phyloP scores from a whole-genome alignment of 805 yeast genomes.

The Candida pseudofarinosa region DNA sequence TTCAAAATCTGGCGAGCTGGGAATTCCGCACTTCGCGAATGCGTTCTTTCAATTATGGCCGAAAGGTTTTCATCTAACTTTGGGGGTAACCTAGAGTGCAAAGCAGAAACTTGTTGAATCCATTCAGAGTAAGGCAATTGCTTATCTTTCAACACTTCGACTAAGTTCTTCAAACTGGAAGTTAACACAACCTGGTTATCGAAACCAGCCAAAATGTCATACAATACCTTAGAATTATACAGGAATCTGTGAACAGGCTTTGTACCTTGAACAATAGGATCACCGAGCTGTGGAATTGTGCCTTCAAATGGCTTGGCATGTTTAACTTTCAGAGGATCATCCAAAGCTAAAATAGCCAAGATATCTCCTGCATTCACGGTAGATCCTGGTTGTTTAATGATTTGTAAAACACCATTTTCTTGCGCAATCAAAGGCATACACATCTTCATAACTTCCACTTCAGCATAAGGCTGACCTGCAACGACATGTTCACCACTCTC shows the following conservation, averaged over 20 bases:
- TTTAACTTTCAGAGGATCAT: slow-evolving; percentile 95
- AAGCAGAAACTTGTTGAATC: slow-evolving; percentile 78
- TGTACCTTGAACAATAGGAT: slow-evolving; percentile 77
- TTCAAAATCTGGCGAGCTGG: slow-evolving; percentile 85
- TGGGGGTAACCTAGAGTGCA: slow-evolving; percentile 84
- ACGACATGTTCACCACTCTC: slow-evolving; percentile 92
- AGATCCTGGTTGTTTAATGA: slow-evolving; percentile 97
- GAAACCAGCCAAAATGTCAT: slow-evolving; percentile 81
- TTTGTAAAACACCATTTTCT: slow-evolving; percentile 89
- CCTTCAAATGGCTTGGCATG: slow-evolving; percentile 96
- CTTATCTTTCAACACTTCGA: slow-evolving; percentile 70
- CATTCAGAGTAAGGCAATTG: slow-evolving; percentile 93
- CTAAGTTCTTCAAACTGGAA: slow-evolving; percentile 68
- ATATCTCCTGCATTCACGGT: slow-evolving; percentile 95
- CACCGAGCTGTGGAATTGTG: slow-evolving; percentile 83
- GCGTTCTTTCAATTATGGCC: slow-evolving; percentile 62
- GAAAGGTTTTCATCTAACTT: slow-evolving; percentile 67
- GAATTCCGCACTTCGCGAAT: slow-evolving; percentile 71
- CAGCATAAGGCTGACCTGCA: slow-evolving; percentile 94
- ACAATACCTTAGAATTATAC: slow-evolving; percentile 54
- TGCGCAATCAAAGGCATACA: slow-evolving; percentile 94
- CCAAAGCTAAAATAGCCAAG: slow-evolving; percentile 87
- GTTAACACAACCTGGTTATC: slow-evolving; percentile 96
- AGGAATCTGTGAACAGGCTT: slow-evolving; percentile 77
- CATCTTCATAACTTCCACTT: slow-evolving; percentile 99